Evolutionary conservation across 2,329 filamentous ascomycete species (phyloP).

Genomic region (Plectosphaerella sp.): DNA sequence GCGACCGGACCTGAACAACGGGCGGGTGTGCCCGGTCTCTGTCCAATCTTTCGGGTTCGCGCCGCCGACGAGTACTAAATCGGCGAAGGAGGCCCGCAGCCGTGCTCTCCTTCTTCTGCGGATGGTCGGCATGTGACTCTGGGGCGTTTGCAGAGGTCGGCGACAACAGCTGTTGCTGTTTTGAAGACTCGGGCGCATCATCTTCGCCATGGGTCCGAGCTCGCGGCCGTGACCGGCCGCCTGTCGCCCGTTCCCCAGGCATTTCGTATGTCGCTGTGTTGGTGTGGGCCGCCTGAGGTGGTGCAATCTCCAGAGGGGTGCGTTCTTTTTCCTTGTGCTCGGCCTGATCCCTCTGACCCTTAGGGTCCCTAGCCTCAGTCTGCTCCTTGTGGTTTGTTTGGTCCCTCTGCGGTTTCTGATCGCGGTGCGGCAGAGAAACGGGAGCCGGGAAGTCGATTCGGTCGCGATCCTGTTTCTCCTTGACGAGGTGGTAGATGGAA

Average conservation of each 20-base stretch:
- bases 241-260: constrained; percentile 81
- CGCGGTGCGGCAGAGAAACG: neutral
- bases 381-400: constrained; percentile 5
- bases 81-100: constrained; percentile 80
- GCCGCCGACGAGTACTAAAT: constrained; percentile 81
- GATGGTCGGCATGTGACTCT: constrained; percentile 55
- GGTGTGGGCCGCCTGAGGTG: constrained; percentile 84
- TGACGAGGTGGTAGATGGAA: constrained; percentile 94
- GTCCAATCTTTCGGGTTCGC: constrained; percentile 59
- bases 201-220: constrained; percentile 94
- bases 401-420: constrained; percentile 22
- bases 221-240: constrained; percentile 75
- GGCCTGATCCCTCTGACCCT: constrained; percentile 2
- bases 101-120: constrained; percentile 78
- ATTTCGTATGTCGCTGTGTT: constrained; percentile 83
- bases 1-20: constrained; percentile 72
- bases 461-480: constrained; percentile 87
- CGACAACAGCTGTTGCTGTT: constrained; percentile 53
- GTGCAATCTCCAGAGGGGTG: constrained; percentile 66
- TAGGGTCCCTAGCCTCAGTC: constrained; percentile 9
- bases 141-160: constrained; percentile 40
- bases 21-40: constrained; percentile 67
- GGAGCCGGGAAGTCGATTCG: constrained; percentile 31
- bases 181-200: constrained; percentile 70
- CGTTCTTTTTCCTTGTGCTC: constrained; percentile 35